Evolutionary conservation across 805 yeast species (phyloP).

Genomic region (Saccharomycopsis amapae): DNA sequence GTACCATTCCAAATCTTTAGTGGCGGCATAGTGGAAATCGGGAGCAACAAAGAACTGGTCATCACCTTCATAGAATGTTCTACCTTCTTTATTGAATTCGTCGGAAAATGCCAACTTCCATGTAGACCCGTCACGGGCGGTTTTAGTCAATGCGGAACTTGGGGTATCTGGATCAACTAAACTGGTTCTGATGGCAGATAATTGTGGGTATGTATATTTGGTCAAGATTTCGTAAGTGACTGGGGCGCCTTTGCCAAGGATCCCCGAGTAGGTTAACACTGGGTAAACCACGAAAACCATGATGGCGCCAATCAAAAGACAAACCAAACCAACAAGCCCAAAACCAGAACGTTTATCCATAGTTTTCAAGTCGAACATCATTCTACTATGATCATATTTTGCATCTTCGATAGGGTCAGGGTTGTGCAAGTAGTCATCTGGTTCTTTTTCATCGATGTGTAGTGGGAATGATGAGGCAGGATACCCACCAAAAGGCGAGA

Average conservation of each 20-base stretch:
- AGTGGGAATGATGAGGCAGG: conserved; percentile 91
- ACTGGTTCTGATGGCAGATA: conserved; percentile 44
- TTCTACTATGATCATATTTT: conserved; percentile 64
- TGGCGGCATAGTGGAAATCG: conserved; percentile 78
- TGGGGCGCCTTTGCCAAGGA: conserved; percentile 29
- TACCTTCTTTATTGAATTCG: conserved; percentile 84
- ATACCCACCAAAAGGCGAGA: conserved; percentile 93
- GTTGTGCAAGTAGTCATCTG: conserved; percentile 91
- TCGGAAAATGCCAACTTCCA: conserved; percentile 85
- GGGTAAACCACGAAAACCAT: conserved; percentile 77
- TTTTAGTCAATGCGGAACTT: conserved; percentile 38
- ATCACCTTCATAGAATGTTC: conserved; percentile 85
- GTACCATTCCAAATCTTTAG: conserved; percentile 90
- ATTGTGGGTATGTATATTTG: conserved; percentile 41
- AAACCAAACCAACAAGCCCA: conserved; percentile 55
- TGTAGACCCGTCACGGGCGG: conserved; percentile 49
- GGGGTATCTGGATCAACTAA: conserved; percentile 64
- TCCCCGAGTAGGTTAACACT: conserved; percentile 76
- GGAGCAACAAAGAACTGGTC: conserved; percentile 89
- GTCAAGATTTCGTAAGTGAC: conserved; percentile 37
- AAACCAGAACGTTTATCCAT: conserved; percentile 57
- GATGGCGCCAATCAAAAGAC: conserved; percentile 52
- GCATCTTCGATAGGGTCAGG: conserved; percentile 96
- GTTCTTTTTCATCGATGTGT: conserved; percentile 86
- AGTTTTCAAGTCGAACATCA: conserved; percentile 53